phyloP scores from a whole-genome alignment of 192 early-diverging fungal genomes.

The Backusella liffmaniae region DNA sequence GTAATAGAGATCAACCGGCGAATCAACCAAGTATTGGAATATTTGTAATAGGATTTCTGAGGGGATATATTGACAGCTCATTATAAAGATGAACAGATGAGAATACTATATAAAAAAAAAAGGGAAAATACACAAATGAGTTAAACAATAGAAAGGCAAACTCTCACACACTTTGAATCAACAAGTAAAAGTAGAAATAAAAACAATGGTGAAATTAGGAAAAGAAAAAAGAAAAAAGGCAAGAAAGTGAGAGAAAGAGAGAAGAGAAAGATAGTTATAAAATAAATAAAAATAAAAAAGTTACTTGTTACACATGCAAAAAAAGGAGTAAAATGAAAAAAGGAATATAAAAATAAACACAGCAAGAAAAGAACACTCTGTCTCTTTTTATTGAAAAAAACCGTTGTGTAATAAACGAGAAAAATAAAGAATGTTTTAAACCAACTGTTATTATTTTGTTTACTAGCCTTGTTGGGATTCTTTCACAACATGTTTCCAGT shows the following conservation, averaged over 20 bases:
- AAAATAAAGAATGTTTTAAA: background rate
- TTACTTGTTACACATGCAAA: background rate
- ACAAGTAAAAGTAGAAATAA: background rate
- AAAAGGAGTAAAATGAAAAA: background rate
- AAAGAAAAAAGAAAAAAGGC: background rate
- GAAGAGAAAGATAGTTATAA: background rate
- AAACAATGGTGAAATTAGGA: background rate
- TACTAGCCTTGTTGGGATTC: conserved; percentile 2
- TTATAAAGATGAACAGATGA: background rate
- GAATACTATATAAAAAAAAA: background rate
- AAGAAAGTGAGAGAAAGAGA: background rate
- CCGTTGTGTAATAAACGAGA: background rate
- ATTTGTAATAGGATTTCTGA: conserved; percentile 50
- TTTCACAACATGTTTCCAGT: background rate
- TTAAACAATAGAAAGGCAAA: background rate
- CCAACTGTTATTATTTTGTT: background rate
- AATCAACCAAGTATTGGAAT: conserved; percentile 37
- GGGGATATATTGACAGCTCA: conserved; percentile 29
- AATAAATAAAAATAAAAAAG: background rate
- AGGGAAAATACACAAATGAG: background rate
- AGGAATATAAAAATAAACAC: conserved; percentile 4
- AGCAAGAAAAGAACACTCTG: background rate
- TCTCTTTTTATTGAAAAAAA: background rate
- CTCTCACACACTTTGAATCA: background rate
- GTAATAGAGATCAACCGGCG: conserved; percentile 41